phyloP scores from a whole-genome alignment of 2,329 filamentous ascomycete genomes.

The Ceratocystis destructans region DNA sequence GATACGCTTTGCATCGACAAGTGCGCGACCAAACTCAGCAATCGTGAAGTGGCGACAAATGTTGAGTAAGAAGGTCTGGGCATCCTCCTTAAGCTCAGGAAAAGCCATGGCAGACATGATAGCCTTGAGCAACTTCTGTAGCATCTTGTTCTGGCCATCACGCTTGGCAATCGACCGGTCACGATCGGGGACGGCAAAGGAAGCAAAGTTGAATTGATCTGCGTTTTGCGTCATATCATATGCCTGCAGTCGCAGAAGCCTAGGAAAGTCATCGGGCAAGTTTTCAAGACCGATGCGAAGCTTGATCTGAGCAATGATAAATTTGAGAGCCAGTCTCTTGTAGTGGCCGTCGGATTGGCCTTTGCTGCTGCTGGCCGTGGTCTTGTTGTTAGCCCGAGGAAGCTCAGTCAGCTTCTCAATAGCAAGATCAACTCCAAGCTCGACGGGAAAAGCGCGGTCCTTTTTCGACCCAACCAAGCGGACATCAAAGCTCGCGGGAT shows the following conservation, averaged over 20 bases:
- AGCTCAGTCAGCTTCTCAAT: constrained; percentile 76
- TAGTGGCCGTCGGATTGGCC: constrained; percentile 68
- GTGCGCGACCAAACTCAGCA: constrained; percentile 73
- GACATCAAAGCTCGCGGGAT: constrained; percentile 74
- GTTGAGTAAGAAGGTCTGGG: constrained; percentile 61
- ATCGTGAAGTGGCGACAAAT: constrained; percentile 83
- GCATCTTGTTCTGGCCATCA: constrained; percentile 61
- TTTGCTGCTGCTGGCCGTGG: constrained; percentile 28
- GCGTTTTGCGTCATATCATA: constrained; percentile 68
- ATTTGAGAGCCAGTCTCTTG: constrained; percentile 80
- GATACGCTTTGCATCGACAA: constrained; percentile 65
- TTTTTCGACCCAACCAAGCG: constrained; percentile 79
- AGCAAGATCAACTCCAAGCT: constrained; percentile 76
- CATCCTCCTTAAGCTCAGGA: constrained; percentile 63
- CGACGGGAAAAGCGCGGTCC: constrained; percentile 74
- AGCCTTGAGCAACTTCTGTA: constrained; percentile 82
- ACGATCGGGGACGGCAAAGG: constrained; percentile 62
- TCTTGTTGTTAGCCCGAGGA: constrained; percentile 41
- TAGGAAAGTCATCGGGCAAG: constrained; percentile 76
- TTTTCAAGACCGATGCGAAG: constrained; percentile 76
- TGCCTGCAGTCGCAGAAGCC: constrained; percentile 73
- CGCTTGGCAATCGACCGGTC: constrained; percentile 80
- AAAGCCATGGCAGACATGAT: constrained; percentile 75
- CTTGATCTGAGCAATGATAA: constrained; percentile 82
- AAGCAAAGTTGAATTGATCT: constrained; percentile 53